Conservation (phyloP, 2,329 filamentous ascomycete genomes). For the Anthostomella pinea region DNA sequence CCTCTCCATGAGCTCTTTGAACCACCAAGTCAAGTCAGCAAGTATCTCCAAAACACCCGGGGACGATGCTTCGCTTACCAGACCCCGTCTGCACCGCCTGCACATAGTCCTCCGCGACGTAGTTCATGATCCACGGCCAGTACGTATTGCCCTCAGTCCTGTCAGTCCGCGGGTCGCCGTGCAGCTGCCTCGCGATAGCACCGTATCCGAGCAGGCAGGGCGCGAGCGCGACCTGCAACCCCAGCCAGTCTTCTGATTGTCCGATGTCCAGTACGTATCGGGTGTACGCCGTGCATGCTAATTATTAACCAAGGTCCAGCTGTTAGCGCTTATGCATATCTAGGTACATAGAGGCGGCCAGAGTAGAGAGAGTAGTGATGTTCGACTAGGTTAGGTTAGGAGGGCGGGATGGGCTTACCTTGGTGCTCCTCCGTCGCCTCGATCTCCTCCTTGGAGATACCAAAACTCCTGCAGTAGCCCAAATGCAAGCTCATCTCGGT, state of each 20-base stretch:
- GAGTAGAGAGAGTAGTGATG: not conserved
- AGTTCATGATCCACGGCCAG: constrained; percentile 90
- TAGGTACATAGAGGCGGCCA: too few species aligned
- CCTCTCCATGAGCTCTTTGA: constrained; percentile 70
- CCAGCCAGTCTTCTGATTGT: constrained; percentile 82
- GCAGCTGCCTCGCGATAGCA: constrained; percentile 69
- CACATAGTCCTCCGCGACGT: constrained; percentile 75
- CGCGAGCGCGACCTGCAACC: constrained; percentile 77
- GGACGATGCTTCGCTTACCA: constrained; percentile 46
- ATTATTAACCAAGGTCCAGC: too few species aligned
- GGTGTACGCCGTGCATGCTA: constrained; percentile 64
- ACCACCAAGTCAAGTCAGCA: not conserved
- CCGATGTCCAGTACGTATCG: constrained; percentile 86
- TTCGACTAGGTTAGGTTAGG: too few species aligned
- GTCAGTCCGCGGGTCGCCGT: constrained; percentile 59
- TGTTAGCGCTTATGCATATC: constrained; percentile 3
- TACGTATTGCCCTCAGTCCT: constrained; percentile 67
- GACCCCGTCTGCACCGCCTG: constrained; percentile 68
- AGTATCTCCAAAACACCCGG: not conserved
- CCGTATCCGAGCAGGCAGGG: constrained; percentile 91
- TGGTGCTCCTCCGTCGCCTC: constrained; percentile 70
- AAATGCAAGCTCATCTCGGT: constrained; percentile 80
- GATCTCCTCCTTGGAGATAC: constrained; percentile 71
- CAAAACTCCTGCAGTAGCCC: constrained; percentile 77
- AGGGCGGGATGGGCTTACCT: constrained; percentile 57